These are phyloP conservation scores for Exobasidium cylindrosporum DNA, from an alignment of 1,284 basidiomycete genomes.

Conservation along the genomic window DNA sequence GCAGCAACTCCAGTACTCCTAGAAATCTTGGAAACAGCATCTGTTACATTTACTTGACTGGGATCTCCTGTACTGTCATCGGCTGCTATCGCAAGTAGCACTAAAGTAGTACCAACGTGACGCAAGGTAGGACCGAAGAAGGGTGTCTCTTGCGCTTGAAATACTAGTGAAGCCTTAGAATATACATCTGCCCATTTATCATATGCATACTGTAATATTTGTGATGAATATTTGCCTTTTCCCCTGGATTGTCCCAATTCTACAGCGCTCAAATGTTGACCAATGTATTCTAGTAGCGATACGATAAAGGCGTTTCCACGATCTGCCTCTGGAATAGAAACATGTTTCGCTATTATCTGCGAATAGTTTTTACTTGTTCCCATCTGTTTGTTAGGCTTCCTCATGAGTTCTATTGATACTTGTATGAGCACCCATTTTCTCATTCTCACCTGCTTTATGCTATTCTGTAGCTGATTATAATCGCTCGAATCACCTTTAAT, in stretches of 20 bases:
- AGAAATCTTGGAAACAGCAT: constrained; percentile 48
- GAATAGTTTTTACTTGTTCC: not conserved
- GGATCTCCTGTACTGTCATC: not conserved
- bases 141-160: constrained; percentile 10
- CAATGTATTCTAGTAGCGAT: not conserved
- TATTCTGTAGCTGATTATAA: not conserved
- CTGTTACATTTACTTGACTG: constrained; percentile 23
- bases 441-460: constrained; percentile 2
- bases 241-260: not conserved
- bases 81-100: constrained; percentile 3
- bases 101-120: constrained; percentile 9
- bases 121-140: constrained; percentile 16
- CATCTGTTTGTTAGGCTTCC: not conserved
- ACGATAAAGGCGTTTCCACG: constrained; percentile 1
- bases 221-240: not conserved
- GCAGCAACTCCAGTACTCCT: constrained; percentile 49
- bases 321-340: constrained; percentile 1
- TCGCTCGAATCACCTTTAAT: not conserved
- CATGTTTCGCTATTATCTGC: not conserved
- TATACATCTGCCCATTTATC: constrained; percentile 11
- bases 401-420: not conserved
- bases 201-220: not conserved
- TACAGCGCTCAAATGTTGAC: not conserved
- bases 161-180: not conserved
- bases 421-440: not conserved